Evolutionary conservation across 768 basidiomycete genomes (phyloP), one percentile per base, ranked within the genome.

Genomic region (Trametes coccinea): DNA sequence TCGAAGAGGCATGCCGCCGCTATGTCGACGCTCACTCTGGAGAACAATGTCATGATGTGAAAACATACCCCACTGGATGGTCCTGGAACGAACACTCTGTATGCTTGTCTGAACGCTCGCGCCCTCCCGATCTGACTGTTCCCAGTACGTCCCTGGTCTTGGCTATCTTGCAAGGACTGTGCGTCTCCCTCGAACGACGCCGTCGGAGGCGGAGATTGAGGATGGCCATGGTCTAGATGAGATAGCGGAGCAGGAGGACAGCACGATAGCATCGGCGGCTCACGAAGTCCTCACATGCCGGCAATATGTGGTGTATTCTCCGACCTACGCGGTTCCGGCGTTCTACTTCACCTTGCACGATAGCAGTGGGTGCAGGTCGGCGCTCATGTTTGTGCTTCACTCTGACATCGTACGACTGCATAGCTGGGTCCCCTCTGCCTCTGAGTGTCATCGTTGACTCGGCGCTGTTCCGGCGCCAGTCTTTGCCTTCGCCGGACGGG

Each of bases 301-400:
- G 49, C 88, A 94, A 73, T 88, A 84, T 61, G 76, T 95, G 55
- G 88, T 87, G 34, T 89, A 84, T 71, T 94, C 92, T 30, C 76
- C 87, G 9, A 88, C 90, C 0, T 96, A 89, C 70, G 84, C 82
- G 67, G 91, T 92, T 2, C 94, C 94, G 6, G 82, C 86, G 0
- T 89, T 96, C 69, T 95, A 93, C 75, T 93, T 95, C 73, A 82
- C 83, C 4, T 74, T 89, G 13, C 81, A 88, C 63, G 79, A 84
- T 67, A 72, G 80, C 47, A 83, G 93, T 94, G 70, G 72, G 92
- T 88, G 57, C 52, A 60, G 14, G 22, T 48, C 56, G 14, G 53
- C 47, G 56, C 50, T 61, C 54, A 62, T 13, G 39, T 37, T 1
- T n/a, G 14, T 14, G n/a, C 41, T 7, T 6, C 11, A 17, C 14